Conservation (phyloP, 495 filamentous ascomycete genomes). For the Xylona heveae region DNA sequence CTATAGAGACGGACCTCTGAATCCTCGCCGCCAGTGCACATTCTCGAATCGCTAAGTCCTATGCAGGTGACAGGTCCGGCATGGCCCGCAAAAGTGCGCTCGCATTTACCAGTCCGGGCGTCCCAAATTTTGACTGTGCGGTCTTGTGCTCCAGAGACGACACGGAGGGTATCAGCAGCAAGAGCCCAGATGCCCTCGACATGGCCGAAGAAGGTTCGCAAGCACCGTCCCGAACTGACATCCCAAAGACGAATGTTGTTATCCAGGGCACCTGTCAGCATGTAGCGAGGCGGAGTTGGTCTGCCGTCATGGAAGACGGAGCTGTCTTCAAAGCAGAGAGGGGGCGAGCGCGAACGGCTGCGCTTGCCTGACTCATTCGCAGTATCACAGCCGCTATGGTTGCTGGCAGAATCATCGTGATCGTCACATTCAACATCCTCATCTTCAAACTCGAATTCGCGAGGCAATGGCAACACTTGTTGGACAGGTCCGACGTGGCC, state of each 20-base stretch:
- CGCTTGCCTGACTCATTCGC: background rate
- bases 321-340: background rate
- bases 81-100: slow-evolving; percentile 79
- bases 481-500: slow-evolving; percentile 96
- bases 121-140: slow-evolving; percentile 97
- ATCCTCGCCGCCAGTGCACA: slow-evolving; percentile 85
- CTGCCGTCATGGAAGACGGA: slow-evolving; percentile 12
- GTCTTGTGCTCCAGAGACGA: slow-evolving; percentile 80
- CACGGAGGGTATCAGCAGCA: slow-evolving; percentile 71
- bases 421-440: slow-evolving; percentile 27
- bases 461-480: slow-evolving; percentile 60
- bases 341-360: no score
- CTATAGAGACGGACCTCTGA: slow-evolving; percentile 74
- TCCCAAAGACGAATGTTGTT: slow-evolving; percentile 89
- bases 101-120: slow-evolving; percentile 70
- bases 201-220: slow-evolving; percentile 89
- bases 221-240: slow-evolving; percentile 53
- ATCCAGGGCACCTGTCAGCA: slow-evolving; percentile 81
- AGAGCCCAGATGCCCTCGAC: slow-evolving; percentile 92
- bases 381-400: background rate
- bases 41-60: slow-evolving; percentile 64
- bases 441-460: slow-evolving; percentile 75
- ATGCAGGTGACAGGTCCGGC: slow-evolving; percentile 80
- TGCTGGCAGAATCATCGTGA: slow-evolving; percentile 27
- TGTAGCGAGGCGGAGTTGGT: slow-evolving; percentile 60